Percentiles rank a stretch among this genome's conserved stretches.
Conservation (phyloP, 2,329 filamentous ascomycete species). For the Chaetothyriales sp. region DNA sequence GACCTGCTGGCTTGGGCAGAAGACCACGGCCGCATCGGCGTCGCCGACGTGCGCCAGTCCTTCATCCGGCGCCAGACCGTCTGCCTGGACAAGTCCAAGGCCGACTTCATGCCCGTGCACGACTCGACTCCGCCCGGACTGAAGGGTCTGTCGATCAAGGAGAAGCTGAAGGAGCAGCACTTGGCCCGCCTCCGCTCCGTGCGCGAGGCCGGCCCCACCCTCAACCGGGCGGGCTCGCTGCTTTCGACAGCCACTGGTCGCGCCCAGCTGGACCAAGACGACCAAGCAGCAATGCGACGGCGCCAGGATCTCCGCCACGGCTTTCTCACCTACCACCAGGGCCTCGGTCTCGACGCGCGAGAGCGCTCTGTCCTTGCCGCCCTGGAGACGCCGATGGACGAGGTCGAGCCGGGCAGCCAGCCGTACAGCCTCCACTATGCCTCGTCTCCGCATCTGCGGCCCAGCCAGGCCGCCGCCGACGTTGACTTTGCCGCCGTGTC, state of each 20-base stretch:
- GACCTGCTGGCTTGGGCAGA: constrained; percentile 92
- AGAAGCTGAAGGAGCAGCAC: constrained; percentile 15
- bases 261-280: not conserved
- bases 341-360: constrained; percentile 13
- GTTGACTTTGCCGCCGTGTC: not conserved
- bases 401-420: constrained; percentile 6
- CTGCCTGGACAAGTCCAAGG: constrained; percentile 15
- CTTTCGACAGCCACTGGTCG: not conserved
- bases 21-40: constrained; percentile 46
- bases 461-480: not conserved
- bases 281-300: not conserved
- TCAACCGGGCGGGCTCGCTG: not conserved
- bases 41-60: constrained; percentile 35
- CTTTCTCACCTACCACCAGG: constrained; percentile 9
- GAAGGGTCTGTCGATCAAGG: constrained; percentile 13
- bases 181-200: constrained; percentile 12
- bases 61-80: constrained; percentile 33
- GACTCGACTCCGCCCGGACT: constrained; percentile 17
- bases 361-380: constrained; percentile 15
- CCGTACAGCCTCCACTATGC: constrained; percentile 16
- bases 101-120: constrained; percentile 13
- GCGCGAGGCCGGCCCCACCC: not conserved
- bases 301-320: constrained; percentile 6
- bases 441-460: constrained; percentile 9
- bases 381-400: constrained; percentile 14